A percentile compares a stretch with the other conserved stretches of the same genome.
phyloP scores from a whole-genome alignment of 108 stramenopile genomes.

The Asterionellopsis glacialis region DNA sequence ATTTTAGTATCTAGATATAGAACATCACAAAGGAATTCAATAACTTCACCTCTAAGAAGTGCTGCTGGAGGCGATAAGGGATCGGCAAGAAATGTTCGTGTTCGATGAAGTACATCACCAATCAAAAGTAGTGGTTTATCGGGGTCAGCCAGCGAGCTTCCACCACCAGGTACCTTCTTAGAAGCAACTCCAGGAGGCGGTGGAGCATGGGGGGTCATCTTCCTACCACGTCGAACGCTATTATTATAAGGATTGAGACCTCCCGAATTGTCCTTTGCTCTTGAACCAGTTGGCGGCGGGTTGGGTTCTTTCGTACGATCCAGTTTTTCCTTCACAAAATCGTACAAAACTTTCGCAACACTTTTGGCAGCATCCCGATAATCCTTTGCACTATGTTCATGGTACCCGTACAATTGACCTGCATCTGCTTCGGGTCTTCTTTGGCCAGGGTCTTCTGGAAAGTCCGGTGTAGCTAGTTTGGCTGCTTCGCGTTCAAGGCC shows the following conservation, averaged over 20 bases:
- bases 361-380: conserved; percentile 72
- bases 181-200: background rate
- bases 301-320: conserved; percentile 18
- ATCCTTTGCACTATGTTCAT: conserved; percentile 50
- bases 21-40: conserved; percentile 74
- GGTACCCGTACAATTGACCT: background rate
- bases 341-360: conserved; percentile 69
- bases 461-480: background rate
- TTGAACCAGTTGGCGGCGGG: conserved; percentile 2
- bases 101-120: conserved; percentile 79
- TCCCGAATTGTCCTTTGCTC: conserved; percentile 12
- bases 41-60: conserved; percentile 69
- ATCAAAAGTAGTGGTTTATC: conserved; percentile 49
- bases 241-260: conserved; percentile 18
- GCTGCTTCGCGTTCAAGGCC: conserved; percentile 62
- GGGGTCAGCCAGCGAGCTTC: background rate
- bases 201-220: background rate
- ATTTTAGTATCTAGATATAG: conserved; percentile 79
- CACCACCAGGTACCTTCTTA: background rate
- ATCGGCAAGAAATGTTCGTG: conserved; percentile 73
- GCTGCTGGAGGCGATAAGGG: conserved; percentile 65
- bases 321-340: conserved; percentile 56
- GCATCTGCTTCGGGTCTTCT: background rate
- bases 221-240: background rate
- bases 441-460: background rate